A percentile compares a stretch with the other conserved stretches of the same genome.
phyloP scores from a whole-genome alignment of 1,284 basidiomycete species.

The Cryptococcus sp. region DNA sequence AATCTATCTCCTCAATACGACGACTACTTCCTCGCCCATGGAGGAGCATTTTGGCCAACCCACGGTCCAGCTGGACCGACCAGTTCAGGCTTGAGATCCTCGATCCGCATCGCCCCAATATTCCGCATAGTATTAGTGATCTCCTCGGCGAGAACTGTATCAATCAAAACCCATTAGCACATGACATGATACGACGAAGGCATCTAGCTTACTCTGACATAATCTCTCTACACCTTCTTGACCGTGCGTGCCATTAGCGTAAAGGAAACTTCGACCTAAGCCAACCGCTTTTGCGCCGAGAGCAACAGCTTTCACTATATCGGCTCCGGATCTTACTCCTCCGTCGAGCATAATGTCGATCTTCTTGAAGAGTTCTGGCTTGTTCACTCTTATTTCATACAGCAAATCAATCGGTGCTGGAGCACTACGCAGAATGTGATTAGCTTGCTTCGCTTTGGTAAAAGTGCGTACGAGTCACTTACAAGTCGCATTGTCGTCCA shows the following conservation, averaged over 20 bases:
- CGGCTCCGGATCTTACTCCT: constrained; percentile 58
- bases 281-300: constrained; percentile 62
- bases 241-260: constrained; percentile 58
- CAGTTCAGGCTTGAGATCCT: constrained; percentile 77
- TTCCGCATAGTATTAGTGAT: constrained; percentile 59
- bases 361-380: constrained; percentile 56
- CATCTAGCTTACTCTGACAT: constrained; percentile 53
- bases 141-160: constrained; percentile 57
- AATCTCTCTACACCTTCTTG: constrained; percentile 57
- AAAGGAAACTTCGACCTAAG: constrained; percentile 59
- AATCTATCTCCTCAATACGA: neutral
- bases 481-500: constrained; percentile 54
- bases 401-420: constrained; percentile 54
- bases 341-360: constrained; percentile 61
- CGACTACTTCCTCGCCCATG: constrained; percentile 25
- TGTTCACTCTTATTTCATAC: constrained; percentile 54
- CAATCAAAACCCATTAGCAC: neutral
- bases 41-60: constrained; percentile 44
- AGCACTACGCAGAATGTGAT: constrained; percentile 29
- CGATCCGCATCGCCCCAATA: constrained; percentile 55
- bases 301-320: constrained; percentile 61
- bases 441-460: neutral
- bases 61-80: constrained; percentile 56
- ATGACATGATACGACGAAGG: neutral
- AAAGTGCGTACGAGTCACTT: constrained; percentile 11